phyloP scores from a whole-genome alignment of 2,329 filamentous ascomycete genomes.

The Hyphodiscus sp. region DNA sequence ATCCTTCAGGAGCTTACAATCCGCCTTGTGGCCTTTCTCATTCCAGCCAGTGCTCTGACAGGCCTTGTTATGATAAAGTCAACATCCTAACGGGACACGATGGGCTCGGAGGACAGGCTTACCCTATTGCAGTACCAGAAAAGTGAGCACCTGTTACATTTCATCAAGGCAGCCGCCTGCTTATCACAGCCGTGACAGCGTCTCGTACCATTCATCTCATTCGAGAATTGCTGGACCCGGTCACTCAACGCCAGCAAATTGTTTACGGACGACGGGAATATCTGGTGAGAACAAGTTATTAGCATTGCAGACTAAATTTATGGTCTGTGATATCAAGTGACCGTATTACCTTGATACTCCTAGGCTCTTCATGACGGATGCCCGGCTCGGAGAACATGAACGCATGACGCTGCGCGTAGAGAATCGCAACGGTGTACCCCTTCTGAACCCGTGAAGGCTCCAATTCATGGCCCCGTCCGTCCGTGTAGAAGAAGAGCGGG shows the following conservation, averaged over 20 bases:
- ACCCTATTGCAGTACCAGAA: constrained; percentile 22
- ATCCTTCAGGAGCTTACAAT: constrained; percentile 25
- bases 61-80: constrained; percentile 14
- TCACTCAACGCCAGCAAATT: constrained; percentile 11
- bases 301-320: constrained; percentile 2
- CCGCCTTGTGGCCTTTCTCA: constrained; percentile 21
- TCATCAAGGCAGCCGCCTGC: constrained; percentile 10
- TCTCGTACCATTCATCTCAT: background rate
- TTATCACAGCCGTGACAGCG: constrained; percentile 17
- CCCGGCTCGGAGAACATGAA: constrained; percentile 4
- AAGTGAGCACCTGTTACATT: constrained; percentile 16
- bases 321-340: background rate
- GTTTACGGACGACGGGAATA: constrained; percentile 11
- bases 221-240: constrained; percentile 11
- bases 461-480: constrained; percentile 23
- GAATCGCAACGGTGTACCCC: constrained; percentile 12
- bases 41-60: constrained; percentile 24
- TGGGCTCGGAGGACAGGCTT: constrained; percentile 2
- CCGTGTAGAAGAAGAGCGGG: constrained; percentile 25
- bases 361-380: constrained; percentile 11
- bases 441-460: constrained; percentile 9
- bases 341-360: constrained; percentile 8
- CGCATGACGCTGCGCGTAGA: constrained; percentile 8
- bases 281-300: constrained; percentile 3
- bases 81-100: constrained; percentile 2